Evolutionary conservation across 1,139 yeast species (phyloP).

Genomic region (Yamadazyma pseudoaaseri): DNA sequence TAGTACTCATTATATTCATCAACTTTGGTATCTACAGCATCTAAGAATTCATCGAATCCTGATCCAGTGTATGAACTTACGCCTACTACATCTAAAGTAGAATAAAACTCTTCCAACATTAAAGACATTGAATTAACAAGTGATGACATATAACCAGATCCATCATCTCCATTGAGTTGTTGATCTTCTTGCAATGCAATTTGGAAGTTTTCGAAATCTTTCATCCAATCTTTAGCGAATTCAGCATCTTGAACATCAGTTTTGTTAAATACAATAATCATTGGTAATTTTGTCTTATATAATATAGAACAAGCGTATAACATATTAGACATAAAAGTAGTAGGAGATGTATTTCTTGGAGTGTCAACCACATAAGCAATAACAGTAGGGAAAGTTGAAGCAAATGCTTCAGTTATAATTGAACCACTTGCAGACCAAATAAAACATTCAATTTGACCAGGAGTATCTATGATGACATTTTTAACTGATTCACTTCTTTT

Average conservation of each 20-base stretch:
- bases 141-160: slow-evolving; percentile 93
- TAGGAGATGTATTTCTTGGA: slow-evolving; percentile 89
- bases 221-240: slow-evolving; percentile 97
- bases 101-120: slow-evolving; percentile 94
- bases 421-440: slow-evolving; percentile 98
- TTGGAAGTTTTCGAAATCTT: slow-evolving; percentile 92
- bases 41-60: slow-evolving; percentile 88
- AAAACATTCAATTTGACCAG: slow-evolving; percentile 98
- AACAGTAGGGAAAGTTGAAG: slow-evolving; percentile 92
- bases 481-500: slow-evolving; percentile 65
- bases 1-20: slow-evolving; percentile 85
- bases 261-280: slow-evolving; percentile 95
- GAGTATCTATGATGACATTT: slow-evolving; percentile 90
- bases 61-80: slow-evolving; percentile 91
- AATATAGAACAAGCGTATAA: slow-evolving; percentile 95
- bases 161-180: slow-evolving; percentile 65
- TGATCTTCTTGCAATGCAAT: slow-evolving; percentile 63
- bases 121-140: slow-evolving; percentile 91
- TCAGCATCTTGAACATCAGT: slow-evolving; percentile 83
- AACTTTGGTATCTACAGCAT: slow-evolving; percentile 80
- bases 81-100: slow-evolving; percentile 87
- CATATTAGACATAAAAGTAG: slow-evolving; percentile 98
- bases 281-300: slow-evolving; percentile 93
- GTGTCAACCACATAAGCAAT: slow-evolving; percentile 96
- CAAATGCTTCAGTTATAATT: slow-evolving; percentile 94